phyloP scores from a whole-genome alignment of 345 rosid genomes.

The Eucalyptus leucophloia region DNA sequence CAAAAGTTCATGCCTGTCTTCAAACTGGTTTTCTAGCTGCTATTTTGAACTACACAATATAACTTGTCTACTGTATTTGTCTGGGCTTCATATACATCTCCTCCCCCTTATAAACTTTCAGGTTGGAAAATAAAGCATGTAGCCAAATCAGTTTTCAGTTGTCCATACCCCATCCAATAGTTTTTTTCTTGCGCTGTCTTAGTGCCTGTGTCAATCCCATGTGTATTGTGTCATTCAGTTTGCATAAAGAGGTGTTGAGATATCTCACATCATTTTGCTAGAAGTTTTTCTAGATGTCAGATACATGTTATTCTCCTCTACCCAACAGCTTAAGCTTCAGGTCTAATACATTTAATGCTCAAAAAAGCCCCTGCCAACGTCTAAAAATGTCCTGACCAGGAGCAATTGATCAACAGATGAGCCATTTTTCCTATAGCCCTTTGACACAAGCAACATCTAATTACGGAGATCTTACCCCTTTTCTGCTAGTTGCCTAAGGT shows the following conservation, averaged over 20 bases:
- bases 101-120: background rate
- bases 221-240: background rate
- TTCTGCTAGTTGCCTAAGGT: background rate
- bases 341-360: background rate
- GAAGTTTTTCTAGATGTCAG: background rate
- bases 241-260: background rate
- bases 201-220: background rate
- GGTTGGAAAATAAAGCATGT: background rate
- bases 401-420: background rate
- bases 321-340: background rate
- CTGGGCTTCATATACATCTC: background rate
- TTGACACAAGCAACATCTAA: background rate
- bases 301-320: background rate
- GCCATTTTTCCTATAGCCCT: background rate
- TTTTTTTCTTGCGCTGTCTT: background rate
- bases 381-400: background rate
- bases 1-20: background rate
- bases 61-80: background rate
- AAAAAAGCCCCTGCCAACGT: background rate
- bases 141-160: background rate
- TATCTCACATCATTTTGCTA: background rate
- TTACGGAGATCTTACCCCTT: background rate
- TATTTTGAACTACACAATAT: background rate
- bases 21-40: background rate
- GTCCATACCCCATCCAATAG: background rate